phyloP scores from a whole-genome alignment of 73 alveolate species.

The Blepharisma japonicum region DNA sequence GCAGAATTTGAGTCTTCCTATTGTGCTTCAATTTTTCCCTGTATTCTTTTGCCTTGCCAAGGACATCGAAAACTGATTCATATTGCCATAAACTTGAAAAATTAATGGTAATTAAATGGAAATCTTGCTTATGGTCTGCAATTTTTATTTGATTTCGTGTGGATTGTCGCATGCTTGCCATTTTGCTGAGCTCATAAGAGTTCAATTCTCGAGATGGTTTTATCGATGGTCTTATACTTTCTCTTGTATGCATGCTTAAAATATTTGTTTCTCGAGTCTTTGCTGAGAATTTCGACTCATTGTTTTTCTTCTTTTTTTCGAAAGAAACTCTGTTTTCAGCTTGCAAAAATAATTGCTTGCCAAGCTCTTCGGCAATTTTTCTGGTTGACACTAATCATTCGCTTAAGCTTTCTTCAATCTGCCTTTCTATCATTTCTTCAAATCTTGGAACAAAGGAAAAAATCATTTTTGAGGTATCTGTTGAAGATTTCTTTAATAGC shows the following conservation, averaged over 20 bases:
- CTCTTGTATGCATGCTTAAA: not conserved
- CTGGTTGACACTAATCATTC: slow-evolving; percentile 19
- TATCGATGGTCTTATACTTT: slow-evolving; percentile 7
- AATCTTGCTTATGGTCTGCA: not conserved
- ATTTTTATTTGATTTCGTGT: not conserved
- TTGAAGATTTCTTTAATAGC: not conserved
- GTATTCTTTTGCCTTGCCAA: slow-evolving; percentile 23
- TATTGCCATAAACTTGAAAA: not conserved
- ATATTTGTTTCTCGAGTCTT: not conserved
- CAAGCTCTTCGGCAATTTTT: slow-evolving; percentile 15
- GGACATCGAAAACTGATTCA: slow-evolving; percentile 9
- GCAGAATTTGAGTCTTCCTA: slow-evolving; percentile 16
- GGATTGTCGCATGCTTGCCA: slow-evolving; percentile 4
- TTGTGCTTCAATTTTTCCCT: slow-evolving; percentile 8
- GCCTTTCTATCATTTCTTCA: not conserved
- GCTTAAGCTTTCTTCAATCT: slow-evolving; percentile 15
- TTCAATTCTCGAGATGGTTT: slow-evolving; percentile 21
- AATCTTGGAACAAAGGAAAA: not conserved
- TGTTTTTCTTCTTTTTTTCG: slow-evolving; percentile 15
- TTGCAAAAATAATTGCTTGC: slow-evolving; percentile 13
- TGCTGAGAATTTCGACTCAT: not conserved
- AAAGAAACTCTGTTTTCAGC: not conserved
- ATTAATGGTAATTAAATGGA: not conserved
- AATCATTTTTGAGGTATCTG: slow-evolving; percentile 1
- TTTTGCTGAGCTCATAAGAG: slow-evolving; percentile 12